Base-by-base conservation (phyloP, 441 rosid species). In the Flueggea neowawraea region DNA sequence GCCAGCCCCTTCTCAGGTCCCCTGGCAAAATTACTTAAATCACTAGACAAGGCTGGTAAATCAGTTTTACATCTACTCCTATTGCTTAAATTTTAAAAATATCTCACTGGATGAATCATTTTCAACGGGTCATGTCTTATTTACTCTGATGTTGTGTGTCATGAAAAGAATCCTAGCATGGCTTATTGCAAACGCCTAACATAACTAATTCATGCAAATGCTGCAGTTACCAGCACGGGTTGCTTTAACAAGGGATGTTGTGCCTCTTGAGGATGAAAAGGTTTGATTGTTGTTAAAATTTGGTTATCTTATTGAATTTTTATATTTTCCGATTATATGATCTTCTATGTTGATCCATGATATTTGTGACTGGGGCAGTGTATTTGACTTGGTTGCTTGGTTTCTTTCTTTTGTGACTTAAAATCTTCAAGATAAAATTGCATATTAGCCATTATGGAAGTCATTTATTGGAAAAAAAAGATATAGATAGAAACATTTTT, bases 181-280 rank as follows among this genome's bases (percentile, higher is more conserved):
- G 14, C n/a, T 13, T 39, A 22, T 47, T 6, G 17, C 32, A 59
- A 56, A 28, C 12, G 43, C 69, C 55, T 74, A 45, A 69, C 66
- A 54, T 61, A n/a, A 12, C 65, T 32, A 14, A 17, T 63, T 12
- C 61, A 33, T 57, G 22, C 57, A 39, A 63, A 16, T 66, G 70
- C 61, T 78, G 80, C 87, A 93, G 98, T 72, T 81, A 60, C 96
- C 98, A 11, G 71, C 80, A 57, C 75, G 89, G 65, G 82, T 89
- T 75, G 97, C 96, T 76, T 67, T 94, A 61, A 84, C 77, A 13
- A 97, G 98, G 62, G 93, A 90, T 63, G 75, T 86, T 50, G 44
- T 73, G 64, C 84, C 91, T 75, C 87, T 94, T 58, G 79, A 70
- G 52, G 88, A 80, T 54, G 80, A 82, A 71, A 87, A 83, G 88